phyloP scores from a whole-genome alignment of 305 asterid species.

The Rubia balearica region DNA sequence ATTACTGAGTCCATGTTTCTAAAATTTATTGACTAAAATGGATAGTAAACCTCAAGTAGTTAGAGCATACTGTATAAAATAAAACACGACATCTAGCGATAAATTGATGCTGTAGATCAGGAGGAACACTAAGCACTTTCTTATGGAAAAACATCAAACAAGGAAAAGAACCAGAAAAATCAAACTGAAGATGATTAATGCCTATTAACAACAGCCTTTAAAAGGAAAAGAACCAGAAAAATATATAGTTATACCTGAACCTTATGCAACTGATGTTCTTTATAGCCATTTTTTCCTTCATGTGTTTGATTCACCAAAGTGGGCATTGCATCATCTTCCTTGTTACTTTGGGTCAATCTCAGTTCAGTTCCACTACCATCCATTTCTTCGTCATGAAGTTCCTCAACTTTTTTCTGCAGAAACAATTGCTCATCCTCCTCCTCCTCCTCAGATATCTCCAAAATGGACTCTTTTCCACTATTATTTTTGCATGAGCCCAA shows the following conservation, averaged over 20 bases:
- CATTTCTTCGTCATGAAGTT: background rate
- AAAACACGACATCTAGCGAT: background rate
- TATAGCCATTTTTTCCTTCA: background rate
- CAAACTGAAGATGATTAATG: slow-evolving; percentile 7
- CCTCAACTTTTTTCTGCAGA: background rate
- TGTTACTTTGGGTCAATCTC: background rate
- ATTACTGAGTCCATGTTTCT: background rate
- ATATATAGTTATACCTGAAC: background rate
- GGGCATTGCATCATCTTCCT: background rate
- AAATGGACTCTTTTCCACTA: background rate
- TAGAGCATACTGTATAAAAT: no score
- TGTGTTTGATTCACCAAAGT: background rate
- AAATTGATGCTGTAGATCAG: background rate
- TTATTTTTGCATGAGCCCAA: background rate
- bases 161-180: background rate
- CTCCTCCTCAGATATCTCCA: slow-evolving; percentile 3
- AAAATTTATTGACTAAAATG: no score
- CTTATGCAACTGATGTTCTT: background rate
- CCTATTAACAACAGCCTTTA: background rate
- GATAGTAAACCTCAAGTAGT: background rate
- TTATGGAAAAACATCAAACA: background rate
- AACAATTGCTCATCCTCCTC: background rate
- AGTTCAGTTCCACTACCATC: background rate
- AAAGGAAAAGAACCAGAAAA: background rate
- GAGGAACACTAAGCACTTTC: background rate